Evolutionary conservation across 2,329 filamentous ascomycete genomes (phyloP).

Genomic region (Nemania serpens): DNA sequence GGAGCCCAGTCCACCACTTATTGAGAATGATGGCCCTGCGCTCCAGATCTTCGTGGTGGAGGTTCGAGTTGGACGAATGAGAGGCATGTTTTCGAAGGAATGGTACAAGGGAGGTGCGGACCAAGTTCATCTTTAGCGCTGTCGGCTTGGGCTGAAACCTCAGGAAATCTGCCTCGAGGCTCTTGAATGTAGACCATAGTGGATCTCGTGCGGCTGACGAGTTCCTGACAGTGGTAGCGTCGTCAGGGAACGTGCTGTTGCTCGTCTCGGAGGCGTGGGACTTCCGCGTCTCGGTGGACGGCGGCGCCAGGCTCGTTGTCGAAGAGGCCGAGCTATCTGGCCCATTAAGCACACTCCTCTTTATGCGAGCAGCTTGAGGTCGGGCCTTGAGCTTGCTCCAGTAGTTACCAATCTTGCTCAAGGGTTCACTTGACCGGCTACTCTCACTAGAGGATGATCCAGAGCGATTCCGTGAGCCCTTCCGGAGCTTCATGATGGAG

Average conservation of each 20-base stretch:
- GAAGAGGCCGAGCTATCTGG: slow-evolving; percentile 53
- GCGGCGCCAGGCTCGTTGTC: slow-evolving; percentile 50
- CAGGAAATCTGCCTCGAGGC: slow-evolving; percentile 54
- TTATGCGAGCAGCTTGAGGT: slow-evolving; percentile 49
- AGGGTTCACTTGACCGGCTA: slow-evolving; percentile 44
- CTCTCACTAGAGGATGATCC: slow-evolving; percentile 39
- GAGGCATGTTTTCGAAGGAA: slow-evolving; percentile 74
- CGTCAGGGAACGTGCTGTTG: slow-evolving; percentile 40
- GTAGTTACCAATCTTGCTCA: slow-evolving; percentile 46
- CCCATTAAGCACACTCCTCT: slow-evolving; percentile 39
- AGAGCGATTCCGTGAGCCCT: slow-evolving; percentile 40
- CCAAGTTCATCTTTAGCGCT: slow-evolving; percentile 73
- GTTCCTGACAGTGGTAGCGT: slow-evolving; percentile 25
- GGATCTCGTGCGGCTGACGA: slow-evolving; percentile 50
- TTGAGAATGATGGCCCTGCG: slow-evolving; percentile 78
- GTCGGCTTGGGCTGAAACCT: slow-evolving; percentile 74
- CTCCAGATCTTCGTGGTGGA: slow-evolving; percentile 83
- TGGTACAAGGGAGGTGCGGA: slow-evolving; percentile 73
- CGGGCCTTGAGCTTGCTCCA: slow-evolving; percentile 57
- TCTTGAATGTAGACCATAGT: slow-evolving; percentile 60
- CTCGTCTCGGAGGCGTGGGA: slow-evolving; percentile 42
- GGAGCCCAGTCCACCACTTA: slow-evolving; percentile 85
- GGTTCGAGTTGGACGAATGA: slow-evolving; percentile 65
- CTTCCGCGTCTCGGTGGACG: slow-evolving; percentile 44
- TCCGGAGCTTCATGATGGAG: slow-evolving; percentile 41